Percentiles rank a stretch among this genome's conserved stretches.
Evolutionary conservation across 768 basidiomycete genomes (phyloP).

Genomic region (Mycena pura): DNA sequence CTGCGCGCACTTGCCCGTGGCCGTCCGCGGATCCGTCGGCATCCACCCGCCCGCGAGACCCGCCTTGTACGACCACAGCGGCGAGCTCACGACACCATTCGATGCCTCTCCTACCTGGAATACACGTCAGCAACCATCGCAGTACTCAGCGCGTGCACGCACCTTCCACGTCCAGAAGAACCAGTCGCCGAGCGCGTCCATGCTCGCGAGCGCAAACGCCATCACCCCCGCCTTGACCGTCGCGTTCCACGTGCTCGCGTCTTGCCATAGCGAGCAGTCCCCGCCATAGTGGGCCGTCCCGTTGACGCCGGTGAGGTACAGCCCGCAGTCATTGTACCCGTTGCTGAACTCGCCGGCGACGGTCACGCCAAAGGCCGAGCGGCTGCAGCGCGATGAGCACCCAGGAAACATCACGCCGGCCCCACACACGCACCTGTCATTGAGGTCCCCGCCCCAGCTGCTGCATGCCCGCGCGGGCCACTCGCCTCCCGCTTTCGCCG

Average conservation of each 20-base stretch:
- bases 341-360: conserved; percentile 72
- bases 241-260: conserved; percentile 56
- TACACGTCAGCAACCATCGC: too few relatives aligned
- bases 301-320: conserved; percentile 48
- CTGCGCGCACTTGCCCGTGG: too few relatives aligned
- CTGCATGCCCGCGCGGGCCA: conserved; percentile 49
- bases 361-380: conserved; percentile 60
- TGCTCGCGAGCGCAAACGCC: conserved; percentile 58
- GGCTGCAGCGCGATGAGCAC: too few relatives aligned
- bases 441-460: conserved; percentile 55
- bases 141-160: too few relatives aligned
- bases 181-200: conserved; percentile 72
- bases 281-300: conserved; percentile 39
- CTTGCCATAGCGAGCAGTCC: conserved; percentile 45
- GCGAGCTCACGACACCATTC: too few relatives aligned
- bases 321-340: conserved; percentile 64
- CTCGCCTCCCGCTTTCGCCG: conserved; percentile 36
- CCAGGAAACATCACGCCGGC: conserved; percentile 31
- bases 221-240: conserved; percentile 56
- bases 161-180: conserved; percentile 89
- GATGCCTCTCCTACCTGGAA: too few relatives aligned
- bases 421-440: conserved; percentile 25
- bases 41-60: too few relatives aligned
- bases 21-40: too few relatives aligned
- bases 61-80: too few relatives aligned